Evolutionary conservation across 1,284 basidiomycete genomes (phyloP).

Genomic region (Leccinum pallidistipes): DNA sequence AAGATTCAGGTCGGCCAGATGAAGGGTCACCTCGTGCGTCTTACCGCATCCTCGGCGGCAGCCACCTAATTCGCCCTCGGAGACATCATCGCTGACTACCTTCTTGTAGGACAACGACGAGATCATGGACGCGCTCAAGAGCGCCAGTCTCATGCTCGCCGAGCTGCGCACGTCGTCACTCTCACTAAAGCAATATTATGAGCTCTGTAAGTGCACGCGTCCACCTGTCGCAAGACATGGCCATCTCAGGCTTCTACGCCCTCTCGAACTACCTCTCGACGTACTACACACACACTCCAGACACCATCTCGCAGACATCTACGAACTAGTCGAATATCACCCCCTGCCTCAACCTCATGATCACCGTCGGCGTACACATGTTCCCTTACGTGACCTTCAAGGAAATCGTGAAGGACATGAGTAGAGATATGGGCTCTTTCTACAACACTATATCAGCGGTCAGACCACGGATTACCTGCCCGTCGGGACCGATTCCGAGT

Average conservation of each 20-base stretch:
- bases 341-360: conserved; percentile 91
- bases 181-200: conserved; percentile 95
- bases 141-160: conserved; percentile 92
- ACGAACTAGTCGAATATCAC: conserved; percentile 95
- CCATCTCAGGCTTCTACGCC: conserved; percentile 80
- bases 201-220: conserved; percentile 68
- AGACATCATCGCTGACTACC: not conserved
- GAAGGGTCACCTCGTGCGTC: conserved; percentile 80
- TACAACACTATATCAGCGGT: conserved; percentile 92
- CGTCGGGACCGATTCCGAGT: conserved; percentile 80
- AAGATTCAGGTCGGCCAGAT: conserved; percentile 94
- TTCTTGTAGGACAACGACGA: conserved; percentile 80
- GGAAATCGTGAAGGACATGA: conserved; percentile 99
- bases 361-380: conserved; percentile 97
- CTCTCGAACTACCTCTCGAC: conserved; percentile 55
- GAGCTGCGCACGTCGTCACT: conserved; percentile 90
- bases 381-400: conserved; percentile 94
- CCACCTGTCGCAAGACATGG: conserved; percentile 74
- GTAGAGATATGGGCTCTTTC: conserved; percentile 89
- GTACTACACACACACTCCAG: conserved; percentile 68
- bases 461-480: conserved; percentile 93
- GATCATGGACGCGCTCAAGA: conserved; percentile 94
- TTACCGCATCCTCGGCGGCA: not conserved
- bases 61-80: not conserved
- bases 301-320: conserved; percentile 94